Evolutionary conservation across 768 basidiomycete genomes (phyloP).

Genomic region (Phaeotremella fagi): DNA sequence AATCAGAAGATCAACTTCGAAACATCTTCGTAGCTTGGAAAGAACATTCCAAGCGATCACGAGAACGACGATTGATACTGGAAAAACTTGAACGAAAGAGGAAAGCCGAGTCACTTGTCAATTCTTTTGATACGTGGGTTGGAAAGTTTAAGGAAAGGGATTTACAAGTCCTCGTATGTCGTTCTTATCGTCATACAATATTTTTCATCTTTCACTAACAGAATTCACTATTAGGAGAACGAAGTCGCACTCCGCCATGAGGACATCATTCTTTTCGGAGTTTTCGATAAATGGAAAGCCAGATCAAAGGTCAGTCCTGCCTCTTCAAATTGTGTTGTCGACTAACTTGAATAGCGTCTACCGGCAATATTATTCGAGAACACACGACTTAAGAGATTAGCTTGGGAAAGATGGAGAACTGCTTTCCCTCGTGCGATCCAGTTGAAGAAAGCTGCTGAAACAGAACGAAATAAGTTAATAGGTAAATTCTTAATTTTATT

Average conservation of each 20-base stretch:
- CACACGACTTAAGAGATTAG: conserved; percentile 13
- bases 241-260: conserved; percentile 29
- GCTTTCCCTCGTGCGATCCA: conserved; percentile 7
- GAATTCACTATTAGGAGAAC: conserved; percentile 19
- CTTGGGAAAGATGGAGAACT: conserved; percentile 15
- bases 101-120: background rate
- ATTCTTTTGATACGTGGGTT: conserved; percentile 13
- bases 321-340: background rate
- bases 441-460: conserved; percentile 6
- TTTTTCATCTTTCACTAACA: background rate
- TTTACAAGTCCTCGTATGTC: conserved; percentile 20
- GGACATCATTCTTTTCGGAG: conserved; percentile 32
- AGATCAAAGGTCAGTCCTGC: conserved; percentile 13
- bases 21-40: conserved; percentile 12
- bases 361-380: conserved; percentile 18
- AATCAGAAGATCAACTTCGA: conserved; percentile 10
- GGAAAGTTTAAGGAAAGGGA: conserved; percentile 13
- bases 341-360: conserved; percentile 4
- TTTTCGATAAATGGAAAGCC: conserved; percentile 39
- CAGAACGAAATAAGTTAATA: conserved; percentile 8
- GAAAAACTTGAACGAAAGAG: conserved; percentile 1
- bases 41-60: background rate
- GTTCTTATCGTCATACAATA: too few relatives aligned
- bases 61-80: conserved; percentile 4
- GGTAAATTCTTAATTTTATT: background rate